A percentile compares a stretch with the other conserved stretches of the same genome.
Evolutionary conservation across 2,329 filamentous ascomycete species (phyloP).

Genomic region (Verticillium klebahnii): DNA sequence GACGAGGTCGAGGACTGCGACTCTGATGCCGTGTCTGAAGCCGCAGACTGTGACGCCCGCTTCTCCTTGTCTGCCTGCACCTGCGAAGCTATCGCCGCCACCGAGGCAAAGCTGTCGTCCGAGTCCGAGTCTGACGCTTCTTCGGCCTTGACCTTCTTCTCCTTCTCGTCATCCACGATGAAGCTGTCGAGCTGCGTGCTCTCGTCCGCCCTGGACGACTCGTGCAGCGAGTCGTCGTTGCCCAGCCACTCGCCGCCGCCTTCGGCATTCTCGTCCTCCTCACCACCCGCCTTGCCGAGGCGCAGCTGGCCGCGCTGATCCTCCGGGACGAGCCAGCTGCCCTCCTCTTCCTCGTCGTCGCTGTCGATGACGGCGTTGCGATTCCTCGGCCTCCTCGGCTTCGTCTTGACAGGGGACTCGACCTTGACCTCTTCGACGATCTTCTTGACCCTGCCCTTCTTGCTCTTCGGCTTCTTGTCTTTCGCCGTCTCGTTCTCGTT

Average conservation of each 20-base stretch:
- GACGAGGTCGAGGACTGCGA: background rate
- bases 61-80: constrained; percentile 23
- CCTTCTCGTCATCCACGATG: constrained; percentile 47
- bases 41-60: background rate
- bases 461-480: constrained; percentile 35
- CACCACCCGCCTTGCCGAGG: constrained; percentile 76
- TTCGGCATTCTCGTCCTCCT: constrained; percentile 84
- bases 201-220: constrained; percentile 49
- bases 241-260: constrained; percentile 77
- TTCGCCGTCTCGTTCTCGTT: constrained; percentile 39
- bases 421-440: constrained; percentile 8
- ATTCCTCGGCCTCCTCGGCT: constrained; percentile 36
- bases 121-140: constrained; percentile 20
- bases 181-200: constrained; percentile 50
- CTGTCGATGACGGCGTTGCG: constrained; percentile 60
- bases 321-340: constrained; percentile 75
- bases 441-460: constrained; percentile 22
- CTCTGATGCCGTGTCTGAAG: background rate
- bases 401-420: constrained; percentile 14
- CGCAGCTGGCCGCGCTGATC: constrained; percentile 54
- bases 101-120: constrained; percentile 30
- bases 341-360: constrained; percentile 65
- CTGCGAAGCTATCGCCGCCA: constrained; percentile 29
- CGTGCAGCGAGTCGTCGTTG: constrained; percentile 61
- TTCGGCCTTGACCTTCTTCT: constrained; percentile 26